Evolutionary conservation across 768 basidiomycete species (phyloP), one percentile per base, ranked within the genome.

Genomic region (Suillus subaureus): DNA sequence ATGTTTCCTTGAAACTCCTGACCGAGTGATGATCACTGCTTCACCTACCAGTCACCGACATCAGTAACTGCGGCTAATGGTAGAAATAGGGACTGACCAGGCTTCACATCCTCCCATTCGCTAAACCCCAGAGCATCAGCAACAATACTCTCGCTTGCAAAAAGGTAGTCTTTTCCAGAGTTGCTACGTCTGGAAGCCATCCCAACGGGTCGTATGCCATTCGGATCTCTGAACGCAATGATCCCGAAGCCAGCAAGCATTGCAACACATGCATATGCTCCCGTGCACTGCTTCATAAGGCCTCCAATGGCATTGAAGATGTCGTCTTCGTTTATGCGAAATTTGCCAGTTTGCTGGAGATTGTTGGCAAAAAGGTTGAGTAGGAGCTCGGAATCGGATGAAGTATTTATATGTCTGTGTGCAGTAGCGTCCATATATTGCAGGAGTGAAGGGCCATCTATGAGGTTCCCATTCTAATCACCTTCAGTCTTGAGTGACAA

Each of bases 191-290:
- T 83, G 33, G 84, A 84, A 2, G 87, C 96, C 83, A 96, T 85
- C 1, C 97, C 97, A 37, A 96, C 81, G 1, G 97, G 97, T 40
- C 97, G 85, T 70, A 99, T 98, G 56, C 97, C 97, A 73, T 98
- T 97, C 11, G 96, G 97, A 78, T 99, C 97, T 67, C 97, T 85
- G 82, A 99, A 99, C 0, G 92, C 97, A 74, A 99, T 96, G 66
- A 99, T 90, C 1, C 97, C 97, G 76, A 99, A 99, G 45, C 97
- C 97, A 35, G 97, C 97, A 47, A 99, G 86, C 97, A 99, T 99
- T n/a, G 93, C 94, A 13, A 96, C 91, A 74, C 96, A 98, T 1
- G 96, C 97, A 77, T 99, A 99, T 2, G 95, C 97, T 57, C 97
- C 97, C 71, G 85, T 90, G 75, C 90, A 90, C 68, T 94, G 90